Conservation (phyloP, 352 stramenopile species). For the Elongisporangium prolatum region DNA sequence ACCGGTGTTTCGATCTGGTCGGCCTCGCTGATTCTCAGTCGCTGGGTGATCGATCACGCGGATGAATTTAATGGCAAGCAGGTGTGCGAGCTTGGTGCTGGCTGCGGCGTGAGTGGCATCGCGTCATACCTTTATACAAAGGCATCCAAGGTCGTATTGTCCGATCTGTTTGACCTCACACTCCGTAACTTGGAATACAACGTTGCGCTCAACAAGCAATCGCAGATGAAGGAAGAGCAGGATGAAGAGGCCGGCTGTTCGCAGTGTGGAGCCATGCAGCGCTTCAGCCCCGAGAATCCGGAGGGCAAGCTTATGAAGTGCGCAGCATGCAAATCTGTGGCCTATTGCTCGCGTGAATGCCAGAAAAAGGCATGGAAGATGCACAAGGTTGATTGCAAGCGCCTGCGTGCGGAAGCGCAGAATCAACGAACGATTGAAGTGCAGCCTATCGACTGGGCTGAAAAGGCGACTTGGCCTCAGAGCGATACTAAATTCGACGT, state of each 20-base stretch:
- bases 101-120: slow-evolving; percentile 79
- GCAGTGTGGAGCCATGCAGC: slow-evolving; percentile 65
- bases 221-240: slow-evolving; percentile 12
- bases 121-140: slow-evolving; percentile 76
- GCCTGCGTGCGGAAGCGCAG: slow-evolving; percentile 36
- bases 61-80: slow-evolving; percentile 60
- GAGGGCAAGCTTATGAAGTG: slow-evolving; percentile 87
- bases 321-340: slow-evolving; percentile 56
- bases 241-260: slow-evolving; percentile 45
- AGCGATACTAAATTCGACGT: slow-evolving; percentile 47
- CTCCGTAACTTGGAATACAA: slow-evolving; percentile 83
- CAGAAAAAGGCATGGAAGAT: slow-evolving; percentile 86
- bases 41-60: slow-evolving; percentile 74
- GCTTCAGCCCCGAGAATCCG: slow-evolving; percentile 77
- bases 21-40: slow-evolving; percentile 78
- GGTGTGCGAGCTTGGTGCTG: slow-evolving; percentile 79
- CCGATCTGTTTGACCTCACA: slow-evolving; percentile 79
- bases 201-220: slow-evolving; percentile 58
- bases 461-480: slow-evolving; percentile 65
- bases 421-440: slow-evolving; percentile 41
- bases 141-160: slow-evolving; percentile 72
- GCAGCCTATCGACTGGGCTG: slow-evolving; percentile 74
- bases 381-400: slow-evolving; percentile 82
- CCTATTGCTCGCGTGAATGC: slow-evolving; percentile 83
- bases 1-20: slow-evolving; percentile 88